phyloP scores from a whole-genome alignment of 208 protist species.

The Angomonas deanei region DNA sequence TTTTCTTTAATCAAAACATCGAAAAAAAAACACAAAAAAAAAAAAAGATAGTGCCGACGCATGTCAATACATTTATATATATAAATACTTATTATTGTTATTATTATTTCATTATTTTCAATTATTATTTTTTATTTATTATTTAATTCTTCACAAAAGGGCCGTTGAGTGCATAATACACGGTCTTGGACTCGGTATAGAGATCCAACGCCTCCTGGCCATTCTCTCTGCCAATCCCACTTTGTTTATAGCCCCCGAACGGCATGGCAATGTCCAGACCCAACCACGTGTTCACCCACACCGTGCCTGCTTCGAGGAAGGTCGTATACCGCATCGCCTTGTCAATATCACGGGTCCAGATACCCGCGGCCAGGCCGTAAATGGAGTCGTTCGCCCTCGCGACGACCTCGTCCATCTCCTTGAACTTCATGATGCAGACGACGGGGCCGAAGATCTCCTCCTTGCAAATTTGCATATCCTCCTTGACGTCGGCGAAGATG shows the following conservation, averaged over 20 bases:
- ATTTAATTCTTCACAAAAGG: constrained; percentile 55
- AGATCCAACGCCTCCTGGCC: constrained; percentile 53
- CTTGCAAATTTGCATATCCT: constrained; percentile 66
- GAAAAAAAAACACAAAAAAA: not conserved
- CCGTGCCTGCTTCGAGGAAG: constrained; percentile 69
- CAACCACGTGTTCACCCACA: constrained; percentile 90
- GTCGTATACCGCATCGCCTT: constrained; percentile 48
- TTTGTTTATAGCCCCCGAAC: constrained; percentile 89
- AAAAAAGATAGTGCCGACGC: not conserved
- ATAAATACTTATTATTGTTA: constrained; percentile 2
- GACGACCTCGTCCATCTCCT: constrained; percentile 73
- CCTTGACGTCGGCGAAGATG: constrained; percentile 68
- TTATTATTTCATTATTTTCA: not conserved
- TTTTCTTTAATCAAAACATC: not conserved
- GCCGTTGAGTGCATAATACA: constrained; percentile 50
- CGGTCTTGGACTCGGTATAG: constrained; percentile 73
- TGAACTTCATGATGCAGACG: constrained; percentile 80
- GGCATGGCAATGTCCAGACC: constrained; percentile 55
- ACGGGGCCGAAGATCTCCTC: constrained; percentile 92
- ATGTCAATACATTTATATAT: not conserved
- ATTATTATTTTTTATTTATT: not conserved
- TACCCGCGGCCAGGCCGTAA: constrained; percentile 84
- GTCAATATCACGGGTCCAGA: constrained; percentile 68
- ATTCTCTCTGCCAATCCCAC: constrained; percentile 78
- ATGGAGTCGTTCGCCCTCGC: constrained; percentile 63